phyloP scores from a whole-genome alignment of 2,329 filamentous ascomycete species.

The Aspergillus sp. region DNA sequence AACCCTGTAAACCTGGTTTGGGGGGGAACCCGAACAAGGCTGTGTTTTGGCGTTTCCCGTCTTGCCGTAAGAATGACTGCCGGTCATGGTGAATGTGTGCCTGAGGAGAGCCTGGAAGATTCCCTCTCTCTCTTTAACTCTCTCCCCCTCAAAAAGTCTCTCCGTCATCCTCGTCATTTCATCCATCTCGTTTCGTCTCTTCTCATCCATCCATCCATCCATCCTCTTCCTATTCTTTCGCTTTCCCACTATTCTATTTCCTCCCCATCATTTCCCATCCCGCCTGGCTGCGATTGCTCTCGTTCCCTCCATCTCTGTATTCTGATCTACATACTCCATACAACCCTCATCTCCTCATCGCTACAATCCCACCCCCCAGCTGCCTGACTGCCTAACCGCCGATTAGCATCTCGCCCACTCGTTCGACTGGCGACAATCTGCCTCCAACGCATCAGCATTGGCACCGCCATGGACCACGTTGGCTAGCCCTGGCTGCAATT shows the following conservation, averaged over 20 bases:
- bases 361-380: conserved; percentile 8
- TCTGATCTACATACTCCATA: neutral
- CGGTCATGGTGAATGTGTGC: too few species aligned
- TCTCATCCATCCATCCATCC: neutral
- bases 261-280: neutral
- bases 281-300: neutral
- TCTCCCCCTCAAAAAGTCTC: neutral
- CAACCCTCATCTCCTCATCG: neutral
- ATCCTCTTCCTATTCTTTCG: neutral
- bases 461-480: conserved; percentile 30
- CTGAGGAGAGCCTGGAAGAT: too few species aligned
- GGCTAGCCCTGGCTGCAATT: conserved; percentile 21
- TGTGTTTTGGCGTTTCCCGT: too few species aligned
- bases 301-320: neutral
- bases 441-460: conserved; percentile 20
- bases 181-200: neutral
- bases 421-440: conserved; percentile 14
- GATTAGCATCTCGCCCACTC: conserved; percentile 13
- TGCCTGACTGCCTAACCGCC: conserved; percentile 27
- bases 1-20: too few species aligned
- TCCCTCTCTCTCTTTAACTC: conserved; percentile 11
- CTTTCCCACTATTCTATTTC: conserved; percentile 3
- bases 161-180: neutral
- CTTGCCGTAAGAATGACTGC: too few species aligned
- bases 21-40: too few species aligned